Evolutionary conservation across 371 early-diverging fungal species (phyloP).

Genomic region (Mortierella sp.): DNA sequence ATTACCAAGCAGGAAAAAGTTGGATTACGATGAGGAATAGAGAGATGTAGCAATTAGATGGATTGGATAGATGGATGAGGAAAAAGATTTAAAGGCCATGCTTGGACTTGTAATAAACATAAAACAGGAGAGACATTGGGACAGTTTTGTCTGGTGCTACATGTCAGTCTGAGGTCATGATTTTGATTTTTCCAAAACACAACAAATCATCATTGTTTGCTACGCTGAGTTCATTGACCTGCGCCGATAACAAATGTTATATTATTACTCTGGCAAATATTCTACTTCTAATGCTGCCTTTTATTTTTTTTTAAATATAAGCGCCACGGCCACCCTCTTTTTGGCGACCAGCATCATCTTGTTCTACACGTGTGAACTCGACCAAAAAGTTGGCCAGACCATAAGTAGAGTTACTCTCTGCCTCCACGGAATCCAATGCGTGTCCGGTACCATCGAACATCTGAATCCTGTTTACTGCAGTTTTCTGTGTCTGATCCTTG

Average conservation of each 20-base stretch:
- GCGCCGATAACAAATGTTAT: no score
- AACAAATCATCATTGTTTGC: no score
- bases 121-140: no score
- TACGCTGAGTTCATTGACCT: no score
- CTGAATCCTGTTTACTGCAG: conserved; percentile 58
- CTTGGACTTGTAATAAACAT: no score
- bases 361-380: conserved; percentile 36
- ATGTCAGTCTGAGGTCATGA: background rate
- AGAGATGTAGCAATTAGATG: no score
- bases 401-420: conserved; percentile 60
- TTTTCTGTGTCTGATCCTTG: conserved; percentile 16
- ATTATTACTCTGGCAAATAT: no score
- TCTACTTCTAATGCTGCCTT: no score
- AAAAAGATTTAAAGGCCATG: no score
- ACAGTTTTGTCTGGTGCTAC: no score
- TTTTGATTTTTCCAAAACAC: background rate
- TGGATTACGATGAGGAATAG: background rate
- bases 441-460: conserved; percentile 75
- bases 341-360: conserved; percentile 20
- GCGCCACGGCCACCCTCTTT: conserved; percentile 34
- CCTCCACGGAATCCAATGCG: conserved; percentile 75
- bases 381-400: conserved; percentile 40
- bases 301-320: conserved; percentile 7
- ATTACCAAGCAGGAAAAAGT: background rate
- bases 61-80: no score